Conservation (phyloP, 768 basidiomycete genomes). For the Psilocybe subaeruginosa region DNA sequence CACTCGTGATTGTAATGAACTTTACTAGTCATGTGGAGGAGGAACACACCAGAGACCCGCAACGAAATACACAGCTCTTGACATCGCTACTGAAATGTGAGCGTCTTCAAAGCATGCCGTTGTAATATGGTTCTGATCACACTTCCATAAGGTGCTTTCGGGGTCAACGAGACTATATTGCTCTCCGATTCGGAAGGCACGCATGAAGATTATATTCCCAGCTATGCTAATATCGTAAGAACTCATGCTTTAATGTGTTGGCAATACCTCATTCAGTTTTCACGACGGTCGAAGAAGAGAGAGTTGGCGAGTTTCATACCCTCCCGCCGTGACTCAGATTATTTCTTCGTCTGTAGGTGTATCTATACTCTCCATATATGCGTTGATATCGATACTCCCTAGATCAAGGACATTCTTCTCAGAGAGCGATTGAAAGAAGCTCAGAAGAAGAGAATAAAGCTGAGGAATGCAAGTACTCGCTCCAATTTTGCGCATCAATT, state of each 20-base stretch:
- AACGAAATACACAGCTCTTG: background rate
- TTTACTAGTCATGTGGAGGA: background rate
- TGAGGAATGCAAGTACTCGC: background rate
- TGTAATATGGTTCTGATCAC: background rate
- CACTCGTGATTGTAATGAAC: background rate
- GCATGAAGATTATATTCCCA: background rate
- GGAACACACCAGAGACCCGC: background rate
- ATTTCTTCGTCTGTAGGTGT: background rate
- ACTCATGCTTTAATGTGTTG: background rate
- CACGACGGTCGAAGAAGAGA: background rate
- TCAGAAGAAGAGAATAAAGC: no score
- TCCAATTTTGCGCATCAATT: background rate
- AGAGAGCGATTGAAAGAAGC: background rate
- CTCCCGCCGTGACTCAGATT: background rate
- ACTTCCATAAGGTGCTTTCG: background rate
- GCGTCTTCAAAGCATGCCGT: background rate
- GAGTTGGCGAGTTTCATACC: background rate
- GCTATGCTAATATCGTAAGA: background rate
- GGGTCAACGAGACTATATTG: background rate
- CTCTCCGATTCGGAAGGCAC: background rate
- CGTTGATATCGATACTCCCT: no score
- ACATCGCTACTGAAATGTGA: background rate
- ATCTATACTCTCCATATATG: background rate
- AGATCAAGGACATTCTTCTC: background rate
- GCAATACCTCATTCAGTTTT: no score